A percentile compares a stretch with the other conserved stretches of the same genome.
Evolutionary conservation across 2,329 filamentous ascomycete genomes (phyloP).

Genomic region (Colletotrichum truncatum): DNA sequence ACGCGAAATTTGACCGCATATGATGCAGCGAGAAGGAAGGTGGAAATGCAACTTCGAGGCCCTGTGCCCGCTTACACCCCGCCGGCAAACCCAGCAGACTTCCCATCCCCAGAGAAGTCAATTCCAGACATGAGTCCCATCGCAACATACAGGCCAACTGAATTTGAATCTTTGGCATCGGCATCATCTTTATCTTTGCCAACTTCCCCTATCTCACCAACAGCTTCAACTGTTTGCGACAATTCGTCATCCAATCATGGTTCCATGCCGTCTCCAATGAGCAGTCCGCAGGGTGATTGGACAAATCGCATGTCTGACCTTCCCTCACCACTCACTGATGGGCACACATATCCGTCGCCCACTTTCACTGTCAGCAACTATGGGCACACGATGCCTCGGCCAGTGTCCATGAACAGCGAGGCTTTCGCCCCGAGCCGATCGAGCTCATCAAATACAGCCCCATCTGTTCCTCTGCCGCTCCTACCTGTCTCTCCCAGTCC

Average conservation of each 20-base stretch:
- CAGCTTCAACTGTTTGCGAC: constrained; percentile 38
- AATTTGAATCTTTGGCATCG: constrained; percentile 40
- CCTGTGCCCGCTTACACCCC: constrained; percentile 59
- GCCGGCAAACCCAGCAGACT: constrained; percentile 40
- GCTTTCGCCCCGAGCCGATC: constrained; percentile 39
- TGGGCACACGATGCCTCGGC: not conserved
- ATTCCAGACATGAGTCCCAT: constrained; percentile 43
- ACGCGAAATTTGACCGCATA: constrained; percentile 55
- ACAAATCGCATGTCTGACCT: constrained; percentile 46
- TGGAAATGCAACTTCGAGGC: constrained; percentile 60
- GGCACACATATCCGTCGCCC: constrained; percentile 27
- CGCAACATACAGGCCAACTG: constrained; percentile 44
- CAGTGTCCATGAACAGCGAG: constrained; percentile 34
- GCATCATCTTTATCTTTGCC: constrained; percentile 38
- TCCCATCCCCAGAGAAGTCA: constrained; percentile 42
- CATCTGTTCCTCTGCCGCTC: constrained; percentile 33
- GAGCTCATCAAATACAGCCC: constrained; percentile 35
- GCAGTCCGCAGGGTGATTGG: constrained; percentile 56
- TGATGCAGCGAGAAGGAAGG: constrained; percentile 58
- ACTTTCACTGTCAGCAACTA: constrained; percentile 36
- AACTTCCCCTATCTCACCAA: constrained; percentile 34
- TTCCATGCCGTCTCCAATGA: constrained; percentile 58
- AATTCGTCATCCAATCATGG: constrained; percentile 49
- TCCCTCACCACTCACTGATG: constrained; percentile 51
- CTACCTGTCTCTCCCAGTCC: constrained; percentile 41